phyloP scores from a whole-genome alignment of 2,329 filamentous ascomycete species.

The Beauveria sp. region DNA sequence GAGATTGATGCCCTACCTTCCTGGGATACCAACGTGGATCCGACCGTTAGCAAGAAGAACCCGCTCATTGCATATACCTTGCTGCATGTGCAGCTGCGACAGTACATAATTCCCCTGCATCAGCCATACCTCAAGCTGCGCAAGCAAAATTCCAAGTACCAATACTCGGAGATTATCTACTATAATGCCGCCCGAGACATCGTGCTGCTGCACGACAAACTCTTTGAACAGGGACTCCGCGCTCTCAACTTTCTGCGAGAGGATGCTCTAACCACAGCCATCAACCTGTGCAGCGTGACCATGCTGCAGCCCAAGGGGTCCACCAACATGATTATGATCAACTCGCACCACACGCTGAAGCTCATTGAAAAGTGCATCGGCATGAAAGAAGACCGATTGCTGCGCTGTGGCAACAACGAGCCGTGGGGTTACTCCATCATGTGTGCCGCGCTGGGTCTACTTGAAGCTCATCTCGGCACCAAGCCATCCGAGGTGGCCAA shows the following conservation, averaged over 20 bases:
- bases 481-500: conserved; percentile 51
- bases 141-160: conserved; percentile 52
- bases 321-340: conserved; percentile 56
- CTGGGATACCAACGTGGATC: conserved; percentile 37
- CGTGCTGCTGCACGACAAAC: conserved; percentile 52
- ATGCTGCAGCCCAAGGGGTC: conserved; percentile 52
- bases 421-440: conserved; percentile 58
- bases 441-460: conserved; percentile 50
- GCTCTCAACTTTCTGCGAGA: conserved; percentile 53
- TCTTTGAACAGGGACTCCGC: conserved; percentile 50
- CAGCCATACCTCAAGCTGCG: conserved; percentile 53
- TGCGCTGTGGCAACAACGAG: conserved; percentile 56
- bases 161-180: conserved; percentile 56
- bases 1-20: conserved; percentile 53
- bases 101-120: conserved; percentile 55
- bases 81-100: conserved; percentile 51
- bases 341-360: conserved; percentile 50
- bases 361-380: conserved; percentile 53
- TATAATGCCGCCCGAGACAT: conserved; percentile 56
- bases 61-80: conserved; percentile 52
- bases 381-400: conserved; percentile 53
- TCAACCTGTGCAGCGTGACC: conserved; percentile 54
- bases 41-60: conserved; percentile 37
- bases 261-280: conserved; percentile 50
- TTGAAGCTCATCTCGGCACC: conserved; percentile 51